Evolutionary conservation across 2,329 filamentous ascomycete species (phyloP), one percentile per base, ranked within the genome.

Genomic region (Calonectria honghensis): DNA sequence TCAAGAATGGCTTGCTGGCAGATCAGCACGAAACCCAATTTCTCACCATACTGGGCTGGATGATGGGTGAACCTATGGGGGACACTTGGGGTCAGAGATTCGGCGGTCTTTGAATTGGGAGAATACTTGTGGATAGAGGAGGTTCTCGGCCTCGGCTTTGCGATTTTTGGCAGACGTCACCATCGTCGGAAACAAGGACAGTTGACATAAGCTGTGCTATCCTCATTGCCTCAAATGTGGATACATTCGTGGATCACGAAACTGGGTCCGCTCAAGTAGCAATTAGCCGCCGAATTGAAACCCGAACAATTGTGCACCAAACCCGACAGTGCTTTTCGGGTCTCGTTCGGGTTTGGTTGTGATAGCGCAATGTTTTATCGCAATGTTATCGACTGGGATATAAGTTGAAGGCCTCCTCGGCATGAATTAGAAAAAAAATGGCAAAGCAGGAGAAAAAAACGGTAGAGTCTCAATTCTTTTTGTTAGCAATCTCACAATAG

Each of bases 241-340:
- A 35, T 41, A 41, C 18, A 35, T 41, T 29, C 18, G 57, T 63
- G 35, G 35, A 31, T 41, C 29, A 63, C 11, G 35, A 41, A 18
- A 39, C 29, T 63, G 35, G 57, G 35, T 20, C 20, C 54, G 54
- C 32, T 39, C 32, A 13, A 4, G 20, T 13, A 24, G 20, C 16
- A 41, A 7, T 29, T 18, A 14, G 9, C 27, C 4, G 57, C 10
- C 18, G 16, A 29, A 39, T 20, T 20, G 35, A 63, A 63, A 63
- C 57, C 57, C 57, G 57, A 63, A 41, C 24, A 24, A 63, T 41
- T 29, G 37, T 37, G 57, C 24, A 24, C 57, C 57, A 63, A 10
- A 63, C 57, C 57, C 57, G 57, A 63, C 57, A 20, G 35, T 14
- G n/a, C 13, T 6, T 39, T 31, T 63, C 57, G 57, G 57, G 57